phyloP scores from a whole-genome alignment of 2,329 filamentous ascomycete species.

The Orbilia blumenaviensis region DNA sequence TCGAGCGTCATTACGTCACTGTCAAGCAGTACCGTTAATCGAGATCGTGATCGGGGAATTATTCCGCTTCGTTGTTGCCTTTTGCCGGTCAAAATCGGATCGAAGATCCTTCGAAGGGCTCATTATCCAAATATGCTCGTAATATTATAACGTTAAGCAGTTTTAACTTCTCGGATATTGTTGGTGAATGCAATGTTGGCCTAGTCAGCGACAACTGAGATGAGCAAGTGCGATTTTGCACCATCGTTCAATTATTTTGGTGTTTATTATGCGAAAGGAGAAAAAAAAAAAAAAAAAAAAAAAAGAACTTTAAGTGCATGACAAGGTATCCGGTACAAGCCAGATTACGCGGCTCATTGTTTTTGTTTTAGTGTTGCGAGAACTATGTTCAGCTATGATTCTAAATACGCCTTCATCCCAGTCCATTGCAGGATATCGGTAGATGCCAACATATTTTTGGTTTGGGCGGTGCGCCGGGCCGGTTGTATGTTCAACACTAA shows the following conservation, averaged over 20 bases:
- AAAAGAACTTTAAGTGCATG: neutral
- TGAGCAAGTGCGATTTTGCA: too few species aligned
- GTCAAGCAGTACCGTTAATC: too few species aligned
- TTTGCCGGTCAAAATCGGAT: neutral
- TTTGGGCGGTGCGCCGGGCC: neutral
- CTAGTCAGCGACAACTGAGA: too few species aligned
- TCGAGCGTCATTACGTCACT: too few species aligned
- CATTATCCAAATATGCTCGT: neutral
- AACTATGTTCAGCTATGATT: neutral
- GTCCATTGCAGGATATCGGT: neutral
- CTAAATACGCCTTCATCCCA: neutral
- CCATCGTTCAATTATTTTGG: too few species aligned
- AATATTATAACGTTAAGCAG: too few species aligned
- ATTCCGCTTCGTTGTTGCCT: neutral
- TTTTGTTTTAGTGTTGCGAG: neutral
- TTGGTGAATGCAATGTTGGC: too few species aligned
- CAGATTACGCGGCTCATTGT: neutral
- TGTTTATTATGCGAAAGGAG: too few species aligned
- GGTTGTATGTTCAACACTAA: neutral
- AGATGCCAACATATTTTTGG: neutral
- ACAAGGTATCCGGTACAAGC: neutral
- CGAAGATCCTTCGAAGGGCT: neutral
- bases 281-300: too few species aligned
- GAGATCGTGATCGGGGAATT: slow-evolving; percentile 1
- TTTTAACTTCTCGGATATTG: too few species aligned